phyloP scores from a whole-genome alignment of 352 stramenopile genomes.

The Pythium dissotocum region DNA sequence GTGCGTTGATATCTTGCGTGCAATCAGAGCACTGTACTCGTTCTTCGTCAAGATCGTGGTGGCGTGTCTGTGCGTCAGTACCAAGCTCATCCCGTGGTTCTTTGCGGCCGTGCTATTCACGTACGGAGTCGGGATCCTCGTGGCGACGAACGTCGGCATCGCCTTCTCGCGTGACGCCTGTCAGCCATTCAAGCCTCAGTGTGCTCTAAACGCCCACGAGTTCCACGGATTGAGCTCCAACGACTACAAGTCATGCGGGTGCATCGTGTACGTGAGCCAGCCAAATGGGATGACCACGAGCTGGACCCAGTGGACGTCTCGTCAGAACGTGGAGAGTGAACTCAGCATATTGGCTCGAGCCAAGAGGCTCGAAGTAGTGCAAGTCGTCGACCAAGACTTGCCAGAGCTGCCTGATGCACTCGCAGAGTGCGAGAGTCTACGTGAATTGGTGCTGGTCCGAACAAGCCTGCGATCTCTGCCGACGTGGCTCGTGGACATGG shows the following conservation, averaged over 20 bases:
- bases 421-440: slow-evolving; percentile 4
- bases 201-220: slow-evolving; percentile 4
- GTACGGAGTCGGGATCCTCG: slow-evolving; percentile 19
- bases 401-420: slow-evolving; percentile 3
- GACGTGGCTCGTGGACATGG: slow-evolving; percentile 17
- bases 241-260: slow-evolving; percentile 11
- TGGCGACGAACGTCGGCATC: slow-evolving; percentile 7
- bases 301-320: slow-evolving; percentile 15
- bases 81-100: slow-evolving; percentile 12
- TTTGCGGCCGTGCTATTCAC: slow-evolving; percentile 14
- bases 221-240: slow-evolving; percentile 8
- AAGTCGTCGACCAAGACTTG: slow-evolving; percentile 20
- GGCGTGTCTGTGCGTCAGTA: slow-evolving; percentile 16
- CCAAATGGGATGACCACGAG: not conserved
- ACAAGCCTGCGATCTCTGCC: slow-evolving; percentile 5
- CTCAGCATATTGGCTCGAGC: not conserved
- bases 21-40: slow-evolving; percentile 11
- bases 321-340: not conserved
- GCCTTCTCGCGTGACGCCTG: slow-evolving; percentile 10
- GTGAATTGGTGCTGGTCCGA: slow-evolving; percentile 13
- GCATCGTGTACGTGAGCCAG: slow-evolving; percentile 23
- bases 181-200: slow-evolving; percentile 1
- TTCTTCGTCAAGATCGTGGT: slow-evolving; percentile 17
- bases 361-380: slow-evolving; percentile 15
- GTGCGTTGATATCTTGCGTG: slow-evolving; percentile 12